Evolutionary conservation across 1,139 yeast genomes (phyloP).

Genomic region (Blastobotrys petasosporus): DNA sequence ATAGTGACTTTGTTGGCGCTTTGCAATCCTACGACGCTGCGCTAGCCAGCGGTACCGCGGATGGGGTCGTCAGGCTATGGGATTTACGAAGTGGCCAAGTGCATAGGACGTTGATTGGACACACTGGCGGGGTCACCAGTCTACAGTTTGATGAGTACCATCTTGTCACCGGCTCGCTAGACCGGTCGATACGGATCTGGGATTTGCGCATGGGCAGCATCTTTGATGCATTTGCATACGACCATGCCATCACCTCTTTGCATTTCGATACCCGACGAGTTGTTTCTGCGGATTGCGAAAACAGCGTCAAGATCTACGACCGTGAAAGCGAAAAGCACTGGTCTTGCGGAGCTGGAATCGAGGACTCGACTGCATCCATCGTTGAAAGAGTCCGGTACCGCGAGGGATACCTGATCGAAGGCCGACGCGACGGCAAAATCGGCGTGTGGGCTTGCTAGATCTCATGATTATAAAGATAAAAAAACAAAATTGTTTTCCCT

Average conservation of each 20-base stretch:
- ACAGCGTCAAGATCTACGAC: slow-evolving; percentile 50
- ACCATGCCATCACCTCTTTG: slow-evolving; percentile 45
- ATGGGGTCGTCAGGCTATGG: slow-evolving; percentile 71
- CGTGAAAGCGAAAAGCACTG: slow-evolving; percentile 48
- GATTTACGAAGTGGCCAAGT: slow-evolving; percentile 67
- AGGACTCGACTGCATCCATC: slow-evolving; percentile 29
- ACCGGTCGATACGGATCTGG: slow-evolving; percentile 64
- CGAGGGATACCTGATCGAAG: slow-evolving; percentile 60
- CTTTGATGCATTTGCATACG: slow-evolving; percentile 54
- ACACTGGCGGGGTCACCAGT: slow-evolving; percentile 63
- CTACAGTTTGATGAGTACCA: slow-evolving; percentile 61
- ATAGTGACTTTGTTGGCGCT: slow-evolving; percentile 45
- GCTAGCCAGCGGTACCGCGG: slow-evolving; percentile 69
- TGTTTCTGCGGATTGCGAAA: slow-evolving; percentile 46
- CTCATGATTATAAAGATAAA: neutral
- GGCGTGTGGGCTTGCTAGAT: slow-evolving; percentile 51
- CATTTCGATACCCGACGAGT: slow-evolving; percentile 53
- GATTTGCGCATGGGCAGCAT: slow-evolving; percentile 63
- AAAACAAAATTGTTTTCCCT: neutral
- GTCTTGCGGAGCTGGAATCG: slow-evolving; percentile 42
- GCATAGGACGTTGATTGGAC: slow-evolving; percentile 60
- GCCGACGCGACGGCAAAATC: slow-evolving; percentile 51
- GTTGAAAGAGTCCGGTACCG: slow-evolving; percentile 45
- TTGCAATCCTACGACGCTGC: slow-evolving; percentile 66
- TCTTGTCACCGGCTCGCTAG: slow-evolving; percentile 59